Evolutionary conservation across 2,329 filamentous ascomycete genomes (phyloP), one percentile per base, ranked within the genome.

Genomic region (Arthrobotrys entomopaga): DNA sequence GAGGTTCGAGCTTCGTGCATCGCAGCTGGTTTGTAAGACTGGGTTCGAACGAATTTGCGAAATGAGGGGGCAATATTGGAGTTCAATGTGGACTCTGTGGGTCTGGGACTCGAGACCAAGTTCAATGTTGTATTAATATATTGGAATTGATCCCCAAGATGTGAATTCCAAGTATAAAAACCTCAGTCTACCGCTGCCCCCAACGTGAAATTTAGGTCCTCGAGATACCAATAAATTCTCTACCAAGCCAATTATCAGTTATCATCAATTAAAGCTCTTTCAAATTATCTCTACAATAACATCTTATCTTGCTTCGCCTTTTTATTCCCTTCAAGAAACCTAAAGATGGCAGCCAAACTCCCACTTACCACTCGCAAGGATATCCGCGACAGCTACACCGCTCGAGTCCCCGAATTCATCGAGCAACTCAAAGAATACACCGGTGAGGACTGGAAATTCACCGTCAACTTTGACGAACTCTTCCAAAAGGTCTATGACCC

Each of bases 321-420:
- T n/a, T 46, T 6, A 19, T n/a, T 43, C 13, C 42, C 29, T 7
- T 34, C 29, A 34, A 34, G 0, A 19, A 13, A 8, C 16, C 57
- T 7, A 16, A 61, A 52, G 42, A 74, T 74, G 70, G 63, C 70
- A 8, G 38, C 70, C 34, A 74, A 74, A 59, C 57, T 74, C 52
- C 58, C 70, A 40, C 63, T 74, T 43, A 22, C 50, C 34, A 40
- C 70, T 26, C 70, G 70, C 57, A 74, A 74, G 50, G 65, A 67
- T 52, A 74, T 74, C 38, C 70, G 70, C 20, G 70, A 74, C 48
- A 50, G 67, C 46, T 74, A 48, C 16, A 49, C 57, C 7, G 50
- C 54, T 11, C 60, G 65, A 13, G 67, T 54, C 13, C 42, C 29
- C n/a, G 50, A 22, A 2, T 49, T 52, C 24, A 19, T 40, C 2